Evolutionary conservation across 305 asterid genomes (phyloP).

Genomic region (Fraxinus baroniana): DNA sequence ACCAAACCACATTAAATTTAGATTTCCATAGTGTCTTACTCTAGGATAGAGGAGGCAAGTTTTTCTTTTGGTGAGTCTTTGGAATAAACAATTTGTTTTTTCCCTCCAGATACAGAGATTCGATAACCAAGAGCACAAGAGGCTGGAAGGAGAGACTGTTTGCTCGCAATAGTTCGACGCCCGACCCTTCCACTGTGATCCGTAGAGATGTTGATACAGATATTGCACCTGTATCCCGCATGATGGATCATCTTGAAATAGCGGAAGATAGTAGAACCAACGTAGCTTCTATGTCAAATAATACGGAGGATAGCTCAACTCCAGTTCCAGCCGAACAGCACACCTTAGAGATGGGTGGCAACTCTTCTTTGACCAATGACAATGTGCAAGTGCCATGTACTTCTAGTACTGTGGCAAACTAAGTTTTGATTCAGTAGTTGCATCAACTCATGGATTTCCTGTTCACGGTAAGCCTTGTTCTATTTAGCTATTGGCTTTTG

Average conservation of each 20-base stretch:
- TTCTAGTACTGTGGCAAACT: conserved; percentile 52
- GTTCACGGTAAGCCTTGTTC: conserved; percentile 34
- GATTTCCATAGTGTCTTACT: background rate
- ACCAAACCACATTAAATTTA: background rate
- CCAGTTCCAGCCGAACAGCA: conserved; percentile 27
- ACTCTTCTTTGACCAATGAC: conserved; percentile 36
- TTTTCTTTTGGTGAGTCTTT: background rate
- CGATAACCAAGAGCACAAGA: conserved; percentile 79
- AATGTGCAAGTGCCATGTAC: conserved; percentile 41
- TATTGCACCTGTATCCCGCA: conserved; percentile 33
- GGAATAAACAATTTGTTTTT: conserved; percentile 12
- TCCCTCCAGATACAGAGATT: conserved; percentile 67
- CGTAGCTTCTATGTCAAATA: conserved; percentile 16
- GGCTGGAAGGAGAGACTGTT: conserved; percentile 93
- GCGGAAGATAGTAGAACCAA: conserved; percentile 20
- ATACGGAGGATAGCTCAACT: conserved; percentile 32
- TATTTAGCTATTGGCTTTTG: background rate
- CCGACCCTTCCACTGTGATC: conserved; percentile 32
- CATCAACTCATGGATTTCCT: conserved; percentile 26
- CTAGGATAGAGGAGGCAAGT: background rate
- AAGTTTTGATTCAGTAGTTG: conserved; percentile 18
- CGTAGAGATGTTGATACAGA: conserved; percentile 40
- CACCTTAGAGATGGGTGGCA: conserved; percentile 27
- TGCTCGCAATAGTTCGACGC: conserved; percentile 51
- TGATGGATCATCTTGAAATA: conserved; percentile 40